Percentiles rank a stretch among this genome's conserved stretches.
These are phyloP conservation scores for Astragalus membranaceus DNA, from an alignment of 306 rosid genomes.

Conservation along the genomic window DNA sequence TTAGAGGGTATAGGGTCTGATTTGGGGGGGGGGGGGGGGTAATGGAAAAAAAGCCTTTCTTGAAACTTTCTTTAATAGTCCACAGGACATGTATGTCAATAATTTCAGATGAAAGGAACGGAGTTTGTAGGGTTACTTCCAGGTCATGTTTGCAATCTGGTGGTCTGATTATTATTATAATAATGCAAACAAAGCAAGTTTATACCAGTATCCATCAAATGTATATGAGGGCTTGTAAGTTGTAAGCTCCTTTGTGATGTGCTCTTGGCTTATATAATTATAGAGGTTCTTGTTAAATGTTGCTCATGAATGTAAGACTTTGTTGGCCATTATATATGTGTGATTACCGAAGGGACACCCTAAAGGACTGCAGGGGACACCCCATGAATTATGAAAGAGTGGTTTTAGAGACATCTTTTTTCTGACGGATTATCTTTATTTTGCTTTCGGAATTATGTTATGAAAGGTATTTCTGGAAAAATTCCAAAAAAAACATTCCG, in stretches of 20 bases:
- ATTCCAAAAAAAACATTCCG: too few species aligned
- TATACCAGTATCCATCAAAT: background rate
- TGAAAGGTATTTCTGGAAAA: too few species aligned
- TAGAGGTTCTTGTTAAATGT: background rate
- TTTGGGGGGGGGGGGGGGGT: too few species aligned
- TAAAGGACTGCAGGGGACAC: background rate
- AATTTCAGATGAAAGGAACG: background rate
- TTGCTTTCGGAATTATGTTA: too few species aligned
- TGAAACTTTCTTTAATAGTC: background rate
- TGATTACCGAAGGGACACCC: background rate
- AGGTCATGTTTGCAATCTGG: too few species aligned
- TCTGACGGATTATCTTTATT: too few species aligned
- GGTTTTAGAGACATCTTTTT: too few species aligned
- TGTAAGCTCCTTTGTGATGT: background rate
- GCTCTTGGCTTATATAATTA: background rate
- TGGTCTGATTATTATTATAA: background rate
- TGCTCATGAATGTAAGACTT: background rate
- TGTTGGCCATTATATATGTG: background rate
- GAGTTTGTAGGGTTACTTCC: background rate
- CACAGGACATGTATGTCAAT: background rate
- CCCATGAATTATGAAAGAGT: too few species aligned
- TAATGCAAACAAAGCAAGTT: background rate
- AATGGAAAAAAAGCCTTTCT: too few species aligned
- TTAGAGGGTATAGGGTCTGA: too few species aligned
- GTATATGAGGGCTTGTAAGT: slow-evolving; percentile 8